Base-by-base conservation (phyloP, 2,329 filamentous ascomycete species). In the Aspergillus neoniger region DNA sequence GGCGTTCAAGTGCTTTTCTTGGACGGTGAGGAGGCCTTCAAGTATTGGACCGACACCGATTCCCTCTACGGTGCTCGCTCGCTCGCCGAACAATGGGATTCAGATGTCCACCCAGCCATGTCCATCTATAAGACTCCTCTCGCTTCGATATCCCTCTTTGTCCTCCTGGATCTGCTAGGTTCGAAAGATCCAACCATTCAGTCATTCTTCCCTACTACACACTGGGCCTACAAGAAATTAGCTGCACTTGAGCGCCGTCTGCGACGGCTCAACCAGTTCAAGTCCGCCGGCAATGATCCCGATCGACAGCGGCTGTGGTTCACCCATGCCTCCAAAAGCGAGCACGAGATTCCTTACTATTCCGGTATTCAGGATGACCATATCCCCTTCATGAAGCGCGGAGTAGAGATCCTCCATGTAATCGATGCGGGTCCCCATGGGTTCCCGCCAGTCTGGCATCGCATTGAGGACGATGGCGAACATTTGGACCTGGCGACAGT, bases 21-120 rank as follows among this genome's bases (percentile, higher is more conserved):
- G 7, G 95, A 99, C 71, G 95, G 95, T 4, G 95, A 99, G 78
- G 95, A 99, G 76, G 93, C 95, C 0, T 99, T 96, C 76, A 79
- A 86, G 21, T 76, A 76, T 0, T 99, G 95, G 95, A 90, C 87
- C 0, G 85, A 86, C 38, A 85, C 82, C 0, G 95, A 99, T 75
- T 96, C 91, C 5, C 79, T 97, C 4, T 99, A 99, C 70, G 95
- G 95, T 2, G 86, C 94, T 17, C 86, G 92, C 69, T 83, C 92
- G 2, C 83, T 99, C 19, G 94, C 95, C 9, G 86, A 90, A 65
- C 80, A 86, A 49, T 98, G 95, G 95, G 92, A 96, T 60, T 71
- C 79, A 0, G 83, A 87, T 7, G 76, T 83, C 38, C 86, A 97
- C 70, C 85, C 89, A 5, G 84, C 88, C 10, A 82, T 87, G 67